phyloP scores from a whole-genome alignment of 2,329 filamentous ascomycete species.

The Myrmaecium sp. region DNA sequence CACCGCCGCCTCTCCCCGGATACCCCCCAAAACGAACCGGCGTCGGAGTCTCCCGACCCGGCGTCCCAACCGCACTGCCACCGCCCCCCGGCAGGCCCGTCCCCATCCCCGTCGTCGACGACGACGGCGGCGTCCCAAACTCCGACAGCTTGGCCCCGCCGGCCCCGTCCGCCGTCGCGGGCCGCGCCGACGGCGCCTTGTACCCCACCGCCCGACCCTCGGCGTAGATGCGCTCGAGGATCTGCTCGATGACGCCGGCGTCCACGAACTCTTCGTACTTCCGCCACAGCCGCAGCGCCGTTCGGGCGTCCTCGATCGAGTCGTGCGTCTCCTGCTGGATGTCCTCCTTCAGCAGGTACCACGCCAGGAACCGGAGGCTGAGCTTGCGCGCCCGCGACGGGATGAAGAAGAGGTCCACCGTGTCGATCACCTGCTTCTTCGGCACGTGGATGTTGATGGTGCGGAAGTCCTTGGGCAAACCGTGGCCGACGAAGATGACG shows the following conservation, averaged over 20 bases:
- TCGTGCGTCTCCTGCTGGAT: constrained; percentile 90
- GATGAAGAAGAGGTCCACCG: constrained; percentile 79
- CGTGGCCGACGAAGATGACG: constrained; percentile 86
- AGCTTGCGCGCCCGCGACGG: constrained; percentile 68
- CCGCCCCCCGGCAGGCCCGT: too few species aligned
- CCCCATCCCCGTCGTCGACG: too few species aligned
- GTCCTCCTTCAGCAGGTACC: constrained; percentile 78
- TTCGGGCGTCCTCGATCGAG: constrained; percentile 85
- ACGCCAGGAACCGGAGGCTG: constrained; percentile 78
- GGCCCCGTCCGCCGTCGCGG: constrained; percentile 6
- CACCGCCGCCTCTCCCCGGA: too few species aligned
- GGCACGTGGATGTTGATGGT: constrained; percentile 97
- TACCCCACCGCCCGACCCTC: constrained; percentile 38
- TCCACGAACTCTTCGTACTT: constrained; percentile 85
- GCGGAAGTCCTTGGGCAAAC: constrained; percentile 85
- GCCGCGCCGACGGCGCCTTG: constrained; percentile 22
- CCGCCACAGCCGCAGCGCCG: constrained; percentile 72
- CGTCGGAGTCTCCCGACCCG: too few species aligned
- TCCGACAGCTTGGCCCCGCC: background rate
- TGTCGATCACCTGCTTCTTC: constrained; percentile 79
- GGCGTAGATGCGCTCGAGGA: constrained; percentile 73
- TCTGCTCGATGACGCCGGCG: constrained; percentile 65
- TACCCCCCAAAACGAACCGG: too few species aligned
- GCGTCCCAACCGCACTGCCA: too few species aligned
- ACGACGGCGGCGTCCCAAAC: too few species aligned